Base-by-base conservation (phyloP, 1,284 basidiomycete genomes). In the Polyporus tsugae region DNA sequence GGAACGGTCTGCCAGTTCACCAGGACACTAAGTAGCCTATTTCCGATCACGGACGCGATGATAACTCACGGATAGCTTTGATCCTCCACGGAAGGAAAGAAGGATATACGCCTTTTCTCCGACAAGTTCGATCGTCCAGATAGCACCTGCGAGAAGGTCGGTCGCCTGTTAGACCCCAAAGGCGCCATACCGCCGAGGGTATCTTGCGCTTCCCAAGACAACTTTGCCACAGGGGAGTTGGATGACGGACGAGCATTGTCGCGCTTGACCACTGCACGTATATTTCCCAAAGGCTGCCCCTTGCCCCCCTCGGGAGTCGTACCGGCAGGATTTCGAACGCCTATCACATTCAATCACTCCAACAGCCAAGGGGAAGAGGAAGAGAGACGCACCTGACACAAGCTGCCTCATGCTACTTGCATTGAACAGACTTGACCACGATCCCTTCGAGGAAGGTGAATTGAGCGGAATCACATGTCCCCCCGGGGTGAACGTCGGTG, bases 401-500 rank as follows among this genome's bases (percentile, higher is more conserved):
- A 93, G 85, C 62, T 91, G 89, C 29, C 89, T 84, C 78, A 93
- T 82, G 53, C 82, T 86, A 10, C 85, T 86, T 0, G 89, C 79
- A 66, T 88, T 90, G 76, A 93, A 91, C 4, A 94, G 75, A 74
- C 87, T 93, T 0, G 91, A 91, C 92, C 92, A 93, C 0, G 92
- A 92, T 2, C 88, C 90, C 58, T 87, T 84, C 3, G 92, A 92
- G 15, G 87, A 75, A 11, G 80, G 82, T 0, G 90, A 89, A 22
- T 83, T 80, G 0, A 84, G 73, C 0, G 58, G 36, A n/a, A 42
- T 77, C 77, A 29, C 65, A 6, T 55, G 52, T 55, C 71, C 71
- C 15, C 69, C 49, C 10, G 46, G 68, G 3, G 71, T 72, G 71
- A 52, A 78, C 74, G 41, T 81, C 77, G 19, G 80, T 9, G 82